A percentile compares a stretch with the other conserved stretches of the same genome.
These are phyloP conservation scores for Fusarium sp. DNA, from an alignment of 2,329 filamentous ascomycete genomes.

Conservation along the genomic window DNA sequence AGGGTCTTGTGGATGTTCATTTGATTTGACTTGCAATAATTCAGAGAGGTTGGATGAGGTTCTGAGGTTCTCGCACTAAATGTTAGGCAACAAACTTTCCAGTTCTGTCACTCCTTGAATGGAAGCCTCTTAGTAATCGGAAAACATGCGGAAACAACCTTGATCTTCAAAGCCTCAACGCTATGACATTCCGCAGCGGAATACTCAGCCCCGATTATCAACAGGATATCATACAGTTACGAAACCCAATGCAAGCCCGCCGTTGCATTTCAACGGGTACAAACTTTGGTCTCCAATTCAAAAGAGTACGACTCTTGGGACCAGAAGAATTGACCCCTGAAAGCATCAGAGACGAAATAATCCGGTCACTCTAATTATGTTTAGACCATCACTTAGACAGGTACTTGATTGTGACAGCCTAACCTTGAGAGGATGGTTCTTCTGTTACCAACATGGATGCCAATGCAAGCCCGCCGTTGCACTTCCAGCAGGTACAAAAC, in stretches of 20 bases:
- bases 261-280: background rate
- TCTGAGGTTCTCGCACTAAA: background rate
- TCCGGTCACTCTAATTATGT: no score
- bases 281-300: background rate
- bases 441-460: no score
- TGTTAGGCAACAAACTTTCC: background rate
- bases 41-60: background rate
- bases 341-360: no score
- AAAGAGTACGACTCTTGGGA: conserved; percentile 1
- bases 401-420: no score
- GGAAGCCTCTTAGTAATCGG: background rate
- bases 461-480: background rate
- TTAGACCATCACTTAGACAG: no score
- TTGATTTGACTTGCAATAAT: background rate
- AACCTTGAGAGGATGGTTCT: no score
- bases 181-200: background rate
- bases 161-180: background rate
- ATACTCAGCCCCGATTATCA: background rate
- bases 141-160: background rate
- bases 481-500: conserved; percentile 5
- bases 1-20: background rate
- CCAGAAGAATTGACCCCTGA: no score
- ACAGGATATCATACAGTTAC: background rate
- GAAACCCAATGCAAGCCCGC: background rate
- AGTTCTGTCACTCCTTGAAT: background rate